phyloP scores from a whole-genome alignment of 1,139 yeast genomes.

The Hyphopichia khmerensis region DNA sequence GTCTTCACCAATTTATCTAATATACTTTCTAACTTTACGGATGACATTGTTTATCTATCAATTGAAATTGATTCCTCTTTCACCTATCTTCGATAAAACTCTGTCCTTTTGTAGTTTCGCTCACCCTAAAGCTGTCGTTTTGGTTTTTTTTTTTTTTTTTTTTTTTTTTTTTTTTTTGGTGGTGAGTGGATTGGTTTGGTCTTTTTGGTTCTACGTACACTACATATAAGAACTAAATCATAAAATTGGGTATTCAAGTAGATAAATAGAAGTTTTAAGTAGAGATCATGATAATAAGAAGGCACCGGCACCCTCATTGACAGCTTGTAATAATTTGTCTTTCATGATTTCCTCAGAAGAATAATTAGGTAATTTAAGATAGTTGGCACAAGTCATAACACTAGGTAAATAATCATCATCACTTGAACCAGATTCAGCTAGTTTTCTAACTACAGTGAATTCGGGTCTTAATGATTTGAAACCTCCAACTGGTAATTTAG shows the following conservation, averaged over 20 bases:
- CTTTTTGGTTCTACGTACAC: not conserved
- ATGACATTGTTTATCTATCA: slow-evolving; percentile 8
- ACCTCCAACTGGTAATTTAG: slow-evolving; percentile 92
- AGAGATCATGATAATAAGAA: slow-evolving; percentile 63
- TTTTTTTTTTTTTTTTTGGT: not conserved
- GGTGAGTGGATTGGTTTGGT: not conserved
- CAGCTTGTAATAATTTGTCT: slow-evolving; percentile 62
- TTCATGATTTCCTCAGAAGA: slow-evolving; percentile 60
- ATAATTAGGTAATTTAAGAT: slow-evolving; percentile 84
- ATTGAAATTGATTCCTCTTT: not conserved
- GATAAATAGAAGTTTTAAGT: not conserved
- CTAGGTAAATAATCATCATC: slow-evolving; percentile 92
- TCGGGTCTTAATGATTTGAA: slow-evolving; percentile 80
- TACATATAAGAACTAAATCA: not conserved
- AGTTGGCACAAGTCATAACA: slow-evolving; percentile 98
- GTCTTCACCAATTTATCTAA: slow-evolving; percentile 34
- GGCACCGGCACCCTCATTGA: slow-evolving; percentile 86
- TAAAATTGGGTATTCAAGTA: not conserved
- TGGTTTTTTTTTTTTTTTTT: too few species aligned
- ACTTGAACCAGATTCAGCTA: slow-evolving; percentile 60
- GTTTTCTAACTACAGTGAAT: slow-evolving; percentile 83
- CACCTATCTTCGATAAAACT: not conserved
- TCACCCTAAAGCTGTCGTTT: not conserved
- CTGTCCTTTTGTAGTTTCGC: not conserved
- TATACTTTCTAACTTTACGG: slow-evolving; percentile 24